These are phyloP conservation scores for Paxillus ammoniavirescens DNA, from an alignment of 768 basidiomycete genomes.

Conservation along the genomic window DNA sequence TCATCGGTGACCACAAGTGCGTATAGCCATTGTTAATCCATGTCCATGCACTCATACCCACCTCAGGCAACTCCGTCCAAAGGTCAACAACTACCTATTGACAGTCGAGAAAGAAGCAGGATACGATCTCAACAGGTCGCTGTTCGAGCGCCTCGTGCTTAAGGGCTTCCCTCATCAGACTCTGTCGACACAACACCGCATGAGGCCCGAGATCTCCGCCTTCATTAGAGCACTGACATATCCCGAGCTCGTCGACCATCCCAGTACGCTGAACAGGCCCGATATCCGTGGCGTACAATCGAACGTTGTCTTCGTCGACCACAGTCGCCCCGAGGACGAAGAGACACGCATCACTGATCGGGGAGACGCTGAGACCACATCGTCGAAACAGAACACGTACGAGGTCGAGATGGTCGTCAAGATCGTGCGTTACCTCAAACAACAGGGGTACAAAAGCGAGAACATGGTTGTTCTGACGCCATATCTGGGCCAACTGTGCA, in stretches of 20 bases:
- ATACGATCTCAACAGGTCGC: conserved; percentile 62
- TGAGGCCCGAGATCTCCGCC: conserved; percentile 73
- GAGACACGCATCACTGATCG: conserved; percentile 39
- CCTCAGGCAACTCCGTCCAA: conserved; percentile 66
- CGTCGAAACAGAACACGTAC: conserved; percentile 61
- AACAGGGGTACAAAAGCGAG: conserved; percentile 65
- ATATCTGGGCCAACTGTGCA: conserved; percentile 62
- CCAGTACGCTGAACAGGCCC: conserved; percentile 46
- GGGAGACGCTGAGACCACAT: conserved; percentile 44
- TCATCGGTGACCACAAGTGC: conserved; percentile 77
- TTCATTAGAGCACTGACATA: conserved; percentile 65
- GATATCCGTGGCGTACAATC: conserved; percentile 53
- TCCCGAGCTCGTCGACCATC: conserved; percentile 62
- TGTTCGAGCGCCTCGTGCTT: conserved; percentile 69
- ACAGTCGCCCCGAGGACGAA: conserved; percentile 56
- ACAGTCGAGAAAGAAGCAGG: conserved; percentile 72
- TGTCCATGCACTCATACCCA: neutral
- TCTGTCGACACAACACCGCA: conserved; percentile 60
- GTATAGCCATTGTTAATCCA: conserved; percentile 13
- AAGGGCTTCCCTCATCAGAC: conserved; percentile 61
- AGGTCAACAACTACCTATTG: conserved; percentile 62
- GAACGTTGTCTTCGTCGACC: conserved; percentile 64
- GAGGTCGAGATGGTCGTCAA: conserved; percentile 66
- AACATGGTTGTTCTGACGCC: conserved; percentile 67
- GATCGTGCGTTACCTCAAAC: conserved; percentile 62